Evolutionary conservation across 2,329 filamentous ascomycete species (phyloP).

Genomic region (Colletotrichum acutatum): DNA sequence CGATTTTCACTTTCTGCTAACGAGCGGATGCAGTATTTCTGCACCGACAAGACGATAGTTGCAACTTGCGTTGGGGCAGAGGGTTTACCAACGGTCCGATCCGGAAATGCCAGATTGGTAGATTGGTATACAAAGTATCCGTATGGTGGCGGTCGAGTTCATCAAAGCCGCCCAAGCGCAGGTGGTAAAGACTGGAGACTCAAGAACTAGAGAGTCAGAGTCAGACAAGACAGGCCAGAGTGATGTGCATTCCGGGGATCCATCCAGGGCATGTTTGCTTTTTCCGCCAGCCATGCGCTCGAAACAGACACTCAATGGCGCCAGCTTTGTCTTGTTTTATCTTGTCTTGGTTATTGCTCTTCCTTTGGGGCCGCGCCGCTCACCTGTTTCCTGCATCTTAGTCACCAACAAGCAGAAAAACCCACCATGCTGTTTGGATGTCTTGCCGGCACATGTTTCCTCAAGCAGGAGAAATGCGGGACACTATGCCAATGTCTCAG

Average conservation of each 20-base stretch:
- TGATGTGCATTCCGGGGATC: neutral
- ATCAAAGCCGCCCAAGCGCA: too few species aligned
- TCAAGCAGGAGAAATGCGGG: neutral
- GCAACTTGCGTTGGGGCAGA: neutral
- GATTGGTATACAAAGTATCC: neutral
- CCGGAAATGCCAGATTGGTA: neutral
- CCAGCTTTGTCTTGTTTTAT: slow-evolving; percentile 13
- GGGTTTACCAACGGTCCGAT: neutral
- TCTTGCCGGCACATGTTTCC: neutral
- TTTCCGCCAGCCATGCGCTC: neutral
- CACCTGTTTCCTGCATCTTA: slow-evolving; percentile 10
- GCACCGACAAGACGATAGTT: neutral
- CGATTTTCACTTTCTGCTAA: neutral
- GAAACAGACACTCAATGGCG: neutral
- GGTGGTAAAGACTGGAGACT: neutral
- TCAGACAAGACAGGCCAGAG: neutral
- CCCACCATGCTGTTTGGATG: neutral
- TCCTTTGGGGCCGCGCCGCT: neutral
- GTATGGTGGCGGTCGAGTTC: neutral
- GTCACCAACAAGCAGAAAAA: neutral
- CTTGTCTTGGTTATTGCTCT: slow-evolving; percentile 9
- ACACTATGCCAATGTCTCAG: neutral
- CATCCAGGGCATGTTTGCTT: slow-evolving; percentile 4
- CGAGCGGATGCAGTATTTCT: neutral
- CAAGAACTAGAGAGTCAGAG: neutral